Conservation (phyloP, 2,329 filamentous ascomycete species). For the Cytospora paraplurivora region DNA sequence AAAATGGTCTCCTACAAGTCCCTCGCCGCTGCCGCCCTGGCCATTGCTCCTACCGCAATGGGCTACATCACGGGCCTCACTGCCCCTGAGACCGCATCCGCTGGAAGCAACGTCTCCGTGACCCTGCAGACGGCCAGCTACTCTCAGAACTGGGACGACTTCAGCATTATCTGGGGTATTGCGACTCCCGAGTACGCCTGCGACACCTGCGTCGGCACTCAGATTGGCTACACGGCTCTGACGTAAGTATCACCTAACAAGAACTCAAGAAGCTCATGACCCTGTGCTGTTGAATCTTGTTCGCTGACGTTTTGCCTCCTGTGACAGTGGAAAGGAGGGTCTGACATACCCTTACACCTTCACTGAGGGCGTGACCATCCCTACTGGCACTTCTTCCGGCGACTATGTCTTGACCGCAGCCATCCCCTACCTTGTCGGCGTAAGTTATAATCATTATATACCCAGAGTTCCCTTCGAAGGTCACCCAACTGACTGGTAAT, state of each 20-base stretch:
- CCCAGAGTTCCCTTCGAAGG: too few relatives aligned
- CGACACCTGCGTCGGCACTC: constrained; percentile 34
- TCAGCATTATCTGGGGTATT: constrained; percentile 38
- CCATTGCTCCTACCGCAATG: constrained; percentile 32
- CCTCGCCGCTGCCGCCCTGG: constrained; percentile 32
- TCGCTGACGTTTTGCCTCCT: background rate
- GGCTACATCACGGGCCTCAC: constrained; percentile 34
- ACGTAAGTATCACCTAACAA: background rate
- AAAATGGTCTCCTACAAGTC: constrained; percentile 26
- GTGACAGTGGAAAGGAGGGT: constrained; percentile 16
- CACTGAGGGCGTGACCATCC: constrained; percentile 8
- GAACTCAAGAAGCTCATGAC: background rate
- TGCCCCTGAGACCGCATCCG: constrained; percentile 32
- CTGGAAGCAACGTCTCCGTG: constrained; percentile 34
- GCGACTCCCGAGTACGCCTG: constrained; percentile 24
- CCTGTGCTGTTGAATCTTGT: background rate
- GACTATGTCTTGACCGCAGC: constrained; percentile 23
- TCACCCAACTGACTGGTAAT: background rate
- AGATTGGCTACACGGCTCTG: constrained; percentile 36
- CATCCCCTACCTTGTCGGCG: constrained; percentile 19
- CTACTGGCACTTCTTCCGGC: constrained; percentile 9
- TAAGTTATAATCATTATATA: background rate
- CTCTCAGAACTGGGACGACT: constrained; percentile 41
- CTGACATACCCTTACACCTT: constrained; percentile 23
- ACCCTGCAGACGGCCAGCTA: constrained; percentile 37